phyloP scores from a whole-genome alignment of 768 basidiomycete genomes.

The Pleurotus cornucopiae region DNA sequence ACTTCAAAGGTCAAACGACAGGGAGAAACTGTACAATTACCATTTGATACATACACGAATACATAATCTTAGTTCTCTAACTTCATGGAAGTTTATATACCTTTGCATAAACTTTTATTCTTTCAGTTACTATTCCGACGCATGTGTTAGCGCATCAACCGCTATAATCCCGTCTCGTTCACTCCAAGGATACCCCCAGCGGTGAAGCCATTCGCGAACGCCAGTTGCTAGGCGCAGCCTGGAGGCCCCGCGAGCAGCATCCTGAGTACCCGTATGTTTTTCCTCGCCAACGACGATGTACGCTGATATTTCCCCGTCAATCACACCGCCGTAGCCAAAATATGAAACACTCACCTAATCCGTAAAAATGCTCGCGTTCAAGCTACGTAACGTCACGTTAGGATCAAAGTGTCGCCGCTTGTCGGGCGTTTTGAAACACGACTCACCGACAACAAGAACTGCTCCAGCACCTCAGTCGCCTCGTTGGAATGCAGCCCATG shows the following conservation, averaged over 20 bases:
- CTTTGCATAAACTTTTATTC: conserved; percentile 2
- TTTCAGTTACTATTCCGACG: conserved; percentile 31
- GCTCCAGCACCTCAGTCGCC: conserved; percentile 85
- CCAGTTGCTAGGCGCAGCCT: conserved; percentile 80
- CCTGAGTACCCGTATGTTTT: conserved; percentile 93
- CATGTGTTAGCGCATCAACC: conserved; percentile 81
- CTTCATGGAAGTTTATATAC: neutral
- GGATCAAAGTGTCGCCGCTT: neutral
- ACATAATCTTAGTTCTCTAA: neutral
- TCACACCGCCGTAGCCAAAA: conserved; percentile 6
- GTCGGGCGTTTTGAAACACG: conserved; percentile 5
- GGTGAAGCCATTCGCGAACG: conserved; percentile 86
- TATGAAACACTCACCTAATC: conserved; percentile 54
- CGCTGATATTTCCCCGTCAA: conserved; percentile 35
- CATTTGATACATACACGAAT: conserved; percentile 2
- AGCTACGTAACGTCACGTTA: conserved; percentile 39
- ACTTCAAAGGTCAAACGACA: neutral
- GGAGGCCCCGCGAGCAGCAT: conserved; percentile 74
- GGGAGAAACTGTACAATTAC: neutral
- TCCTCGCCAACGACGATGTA: conserved; percentile 93
- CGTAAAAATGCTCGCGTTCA: conserved; percentile 85
- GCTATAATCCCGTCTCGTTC: conserved; percentile 89
- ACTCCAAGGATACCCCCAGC: conserved; percentile 96
- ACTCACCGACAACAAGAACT: conserved; percentile 84
- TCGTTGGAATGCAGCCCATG: conserved; percentile 95